Conservation (phyloP, 257 asterid genomes). For the Solanum pinnatisectum region DNA sequence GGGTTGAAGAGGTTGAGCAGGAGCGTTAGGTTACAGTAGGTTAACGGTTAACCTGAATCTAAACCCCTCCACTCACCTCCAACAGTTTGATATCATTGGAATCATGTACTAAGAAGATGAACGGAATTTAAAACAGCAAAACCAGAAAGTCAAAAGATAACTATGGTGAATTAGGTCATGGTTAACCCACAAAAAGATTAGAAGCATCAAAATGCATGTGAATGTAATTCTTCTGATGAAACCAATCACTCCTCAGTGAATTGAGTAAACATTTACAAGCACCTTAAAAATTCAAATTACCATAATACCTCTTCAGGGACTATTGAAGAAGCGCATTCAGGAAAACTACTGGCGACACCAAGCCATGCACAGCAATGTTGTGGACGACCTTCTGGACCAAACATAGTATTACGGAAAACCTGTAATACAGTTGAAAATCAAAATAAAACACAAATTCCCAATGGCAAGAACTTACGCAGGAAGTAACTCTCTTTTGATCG, state of each 20-base stretch:
- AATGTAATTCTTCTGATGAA: not conserved
- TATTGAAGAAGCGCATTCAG: conserved; percentile 89
- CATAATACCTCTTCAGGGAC: conserved; percentile 84
- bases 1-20: not conserved
- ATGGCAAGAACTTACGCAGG: not conserved
- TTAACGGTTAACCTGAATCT: not conserved
- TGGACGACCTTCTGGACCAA: conserved; percentile 99
- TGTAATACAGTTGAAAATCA: conserved; percentile 18
- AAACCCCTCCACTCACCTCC: not conserved
- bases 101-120: not conserved
- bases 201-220: not conserved
- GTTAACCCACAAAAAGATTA: not conserved
- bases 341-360: conserved; percentile 98
- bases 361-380: conserved; percentile 99
- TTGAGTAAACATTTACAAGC: not conserved
- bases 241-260: not conserved
- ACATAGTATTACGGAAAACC: conserved; percentile 99
- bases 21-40: not conserved
- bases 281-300: not conserved
- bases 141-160: not conserved
- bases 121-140: not conserved
- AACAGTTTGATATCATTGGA: not conserved
- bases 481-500: not conserved
- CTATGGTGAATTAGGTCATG: not conserved
- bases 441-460: conserved; percentile 8